These are phyloP conservation scores for Paspalum vaginatum DNA, from an alignment of 176 grass and related monocot species.

Conservation along the genomic window DNA sequence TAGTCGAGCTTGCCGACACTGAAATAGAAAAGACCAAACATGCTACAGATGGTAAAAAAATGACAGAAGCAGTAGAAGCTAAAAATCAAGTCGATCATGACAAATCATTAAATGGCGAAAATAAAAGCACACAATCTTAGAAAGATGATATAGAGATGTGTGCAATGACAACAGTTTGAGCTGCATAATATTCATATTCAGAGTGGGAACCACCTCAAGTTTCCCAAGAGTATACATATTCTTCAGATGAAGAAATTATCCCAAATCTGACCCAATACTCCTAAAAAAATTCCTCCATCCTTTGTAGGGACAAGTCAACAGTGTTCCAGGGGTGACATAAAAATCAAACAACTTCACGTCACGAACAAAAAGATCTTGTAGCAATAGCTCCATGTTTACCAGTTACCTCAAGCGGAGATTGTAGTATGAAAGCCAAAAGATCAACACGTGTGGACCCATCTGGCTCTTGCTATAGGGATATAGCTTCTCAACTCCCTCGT, in stretches of 20 bases:
- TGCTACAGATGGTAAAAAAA: not conserved
- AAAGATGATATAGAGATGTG: not conserved
- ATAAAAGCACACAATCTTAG: too few species aligned
- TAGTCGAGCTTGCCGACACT: not conserved
- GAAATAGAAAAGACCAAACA: not conserved
- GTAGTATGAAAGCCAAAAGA: not conserved
- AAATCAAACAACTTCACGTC: not conserved
- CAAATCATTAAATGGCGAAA: not conserved
- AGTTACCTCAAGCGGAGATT: not conserved
- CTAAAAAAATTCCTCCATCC: not conserved
- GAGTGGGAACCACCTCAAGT: not conserved
- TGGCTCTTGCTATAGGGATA: not conserved
- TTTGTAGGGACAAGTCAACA: too few species aligned
- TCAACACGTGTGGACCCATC: not conserved
- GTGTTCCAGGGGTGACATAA: rapidly evolving
- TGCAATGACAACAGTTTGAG: not conserved
- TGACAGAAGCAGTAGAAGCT: not conserved
- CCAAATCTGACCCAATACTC: not conserved
- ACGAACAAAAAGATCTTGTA: not conserved
- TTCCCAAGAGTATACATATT: not conserved
- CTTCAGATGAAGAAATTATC: not conserved
- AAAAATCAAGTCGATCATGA: not conserved
- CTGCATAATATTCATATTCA: not conserved
- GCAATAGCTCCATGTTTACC: not conserved
- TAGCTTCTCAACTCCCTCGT: not conserved